Evolutionary conservation across 305 asterid species (phyloP), one percentile per base, ranked within the genome.

Genomic region (Euphrasia arctica): DNA sequence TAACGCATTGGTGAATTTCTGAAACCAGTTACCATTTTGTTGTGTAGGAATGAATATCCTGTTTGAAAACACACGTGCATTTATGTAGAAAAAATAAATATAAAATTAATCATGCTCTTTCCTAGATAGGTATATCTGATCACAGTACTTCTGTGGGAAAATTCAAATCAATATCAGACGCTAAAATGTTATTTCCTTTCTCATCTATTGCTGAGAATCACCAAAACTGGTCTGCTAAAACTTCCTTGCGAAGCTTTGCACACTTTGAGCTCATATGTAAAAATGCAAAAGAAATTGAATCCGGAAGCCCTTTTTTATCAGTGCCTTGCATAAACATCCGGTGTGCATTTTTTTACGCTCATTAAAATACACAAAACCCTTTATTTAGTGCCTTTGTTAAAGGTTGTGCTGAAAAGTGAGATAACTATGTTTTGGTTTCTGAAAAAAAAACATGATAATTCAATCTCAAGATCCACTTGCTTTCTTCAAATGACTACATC

Each of bases 1-100:
- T 66, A 71, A 74, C 59, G 70, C 74, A 57, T 79, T 90, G 95
- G 99, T 94, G 72, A 80, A 90, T 76, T 18, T 71, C 75, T 65
- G 68, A 52, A 76, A 70, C 45, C 60, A 48, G 41, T 62, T 48
- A 63, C 31, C 64, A 39, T 64, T 63, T 65, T 54, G 3, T 62
- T 57, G 13, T 51, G 69, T 18, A 12, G 54, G 56, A 65, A 57
- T 14, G 56, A 65, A 57, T 22, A 43, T 18, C 36, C 62, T 55
- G 49, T 28, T 25, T 63, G 15, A 54, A 62, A 36, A 39, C 66
- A 50, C 52, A 14, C 54, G 32, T 14, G 49, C 39, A 34, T 65
- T 47, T 48, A 12, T 34, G 5, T 18, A 3, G 3, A 22, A 9
- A 42, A 34, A 6, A 6, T 5, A 31, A 31, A 31, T 25, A 25